phyloP scores from a whole-genome alignment of 306 rosid genomes.

The Sechiopsis laciniata region DNA sequence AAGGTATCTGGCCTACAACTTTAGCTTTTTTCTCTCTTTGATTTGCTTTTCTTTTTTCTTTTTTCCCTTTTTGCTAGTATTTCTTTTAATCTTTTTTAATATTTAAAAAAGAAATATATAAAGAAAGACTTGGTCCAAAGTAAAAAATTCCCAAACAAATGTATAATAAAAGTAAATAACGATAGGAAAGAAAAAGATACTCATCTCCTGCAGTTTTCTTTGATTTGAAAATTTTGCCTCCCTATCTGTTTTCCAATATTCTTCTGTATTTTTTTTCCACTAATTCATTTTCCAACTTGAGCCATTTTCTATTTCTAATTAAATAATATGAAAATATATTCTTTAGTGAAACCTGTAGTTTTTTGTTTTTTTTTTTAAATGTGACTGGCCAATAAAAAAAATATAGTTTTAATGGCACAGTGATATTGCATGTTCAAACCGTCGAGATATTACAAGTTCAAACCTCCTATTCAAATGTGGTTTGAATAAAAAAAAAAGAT shows the following conservation, averaged over 20 bases:
- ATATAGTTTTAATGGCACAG: too few species aligned
- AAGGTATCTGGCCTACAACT: constrained; percentile 11
- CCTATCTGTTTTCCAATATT: not conserved
- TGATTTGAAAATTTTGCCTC: constrained; percentile 5
- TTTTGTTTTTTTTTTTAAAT: not conserved
- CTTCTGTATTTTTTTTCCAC: not conserved
- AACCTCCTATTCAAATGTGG: too few species aligned
- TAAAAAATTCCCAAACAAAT: constrained; percentile 36
- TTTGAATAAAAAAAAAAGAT: too few species aligned
- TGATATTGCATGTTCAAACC: too few species aligned
- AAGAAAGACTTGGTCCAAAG: constrained; percentile 66
- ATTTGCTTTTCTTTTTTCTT: not conserved
- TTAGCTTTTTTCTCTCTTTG: constrained; percentile 32
- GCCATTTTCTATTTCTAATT: not conserved
- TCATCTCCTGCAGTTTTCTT: constrained; percentile 45
- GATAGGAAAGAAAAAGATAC: constrained; percentile 29
- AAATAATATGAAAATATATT: not conserved
- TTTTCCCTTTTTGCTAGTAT: not conserved
- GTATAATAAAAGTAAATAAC: not conserved
- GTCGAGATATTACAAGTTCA: too few species aligned
- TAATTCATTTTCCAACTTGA: not conserved
- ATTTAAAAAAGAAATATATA: constrained; percentile 33
- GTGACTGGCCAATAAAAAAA: too few species aligned
- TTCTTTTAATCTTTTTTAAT: not conserved
- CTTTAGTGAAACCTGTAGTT: not conserved